Evolutionary conservation across 2,329 filamentous ascomycete genomes (phyloP).

Genomic region (Calonectria ilicicola): DNA sequence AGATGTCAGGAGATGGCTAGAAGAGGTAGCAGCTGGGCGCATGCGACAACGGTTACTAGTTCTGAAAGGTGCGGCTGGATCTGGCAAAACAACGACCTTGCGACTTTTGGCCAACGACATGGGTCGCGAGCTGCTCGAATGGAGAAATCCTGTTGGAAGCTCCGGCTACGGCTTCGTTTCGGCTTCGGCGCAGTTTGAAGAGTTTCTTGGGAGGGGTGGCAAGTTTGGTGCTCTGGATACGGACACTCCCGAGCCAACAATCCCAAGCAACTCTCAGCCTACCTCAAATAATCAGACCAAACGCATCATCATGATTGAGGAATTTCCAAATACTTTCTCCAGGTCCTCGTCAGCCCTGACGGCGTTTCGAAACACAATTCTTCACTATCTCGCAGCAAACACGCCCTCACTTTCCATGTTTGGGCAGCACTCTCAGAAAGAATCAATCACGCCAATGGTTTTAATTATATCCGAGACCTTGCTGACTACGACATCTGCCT

Average conservation of each 20-base stretch:
- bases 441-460: slow-evolving; percentile 77
- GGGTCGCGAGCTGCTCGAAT: slow-evolving; percentile 83
- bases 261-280: slow-evolving; percentile 34
- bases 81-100: slow-evolving; percentile 92
- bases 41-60: slow-evolving; percentile 80
- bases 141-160: slow-evolving; percentile 83
- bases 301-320: slow-evolving; percentile 80
- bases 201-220: slow-evolving; percentile 86
- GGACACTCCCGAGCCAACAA: slow-evolving; percentile 46
- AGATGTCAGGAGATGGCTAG: slow-evolving; percentile 87
- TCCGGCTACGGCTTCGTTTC: slow-evolving; percentile 74
- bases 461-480: slow-evolving; percentile 94
- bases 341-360: slow-evolving; percentile 72
- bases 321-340: slow-evolving; percentile 83
- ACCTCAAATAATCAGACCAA: slow-evolving; percentile 37
- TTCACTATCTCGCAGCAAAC: slow-evolving; percentile 79
- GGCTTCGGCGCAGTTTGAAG: slow-evolving; percentile 85
- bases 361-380: slow-evolving; percentile 80
- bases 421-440: slow-evolving; percentile 54
- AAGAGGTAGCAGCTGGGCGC: slow-evolving; percentile 75
- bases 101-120: slow-evolving; percentile 82
- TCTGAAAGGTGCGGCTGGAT: slow-evolving; percentile 90
- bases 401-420: slow-evolving; percentile 67
- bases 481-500: slow-evolving; percentile 84
- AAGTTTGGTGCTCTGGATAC: slow-evolving; percentile 80